Percentiles rank a stretch among this genome's conserved stretches.
Conservation (phyloP, 257 asterid genomes). For the Nicotiana tabacum region DNA sequence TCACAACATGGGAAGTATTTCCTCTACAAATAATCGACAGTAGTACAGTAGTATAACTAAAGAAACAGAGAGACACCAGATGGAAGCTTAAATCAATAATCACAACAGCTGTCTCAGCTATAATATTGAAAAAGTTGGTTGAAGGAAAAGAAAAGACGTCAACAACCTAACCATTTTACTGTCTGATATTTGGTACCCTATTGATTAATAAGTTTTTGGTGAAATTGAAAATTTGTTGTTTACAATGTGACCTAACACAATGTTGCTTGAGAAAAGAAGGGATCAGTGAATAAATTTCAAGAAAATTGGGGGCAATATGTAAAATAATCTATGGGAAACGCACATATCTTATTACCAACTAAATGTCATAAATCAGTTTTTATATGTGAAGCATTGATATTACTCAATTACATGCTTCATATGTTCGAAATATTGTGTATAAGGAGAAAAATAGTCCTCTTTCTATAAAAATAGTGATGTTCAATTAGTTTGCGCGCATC, state of each 20-base stretch:
- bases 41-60: neutral
- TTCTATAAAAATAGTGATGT: no score
- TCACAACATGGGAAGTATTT: neutral
- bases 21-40: no score
- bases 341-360: no score
- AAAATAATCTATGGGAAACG: no score
- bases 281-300: no score
- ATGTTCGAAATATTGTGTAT: neutral
- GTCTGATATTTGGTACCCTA: constrained; percentile 17
- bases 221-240: neutral
- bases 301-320: no score
- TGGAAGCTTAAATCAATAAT: neutral
- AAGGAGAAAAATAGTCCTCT: neutral
- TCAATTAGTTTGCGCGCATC: rapidly evolving
- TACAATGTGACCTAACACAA: no score
- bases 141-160: neutral
- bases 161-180: neutral
- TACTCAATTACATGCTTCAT: no score
- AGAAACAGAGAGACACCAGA: neutral
- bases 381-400: no score
- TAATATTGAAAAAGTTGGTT: constrained; percentile 14
- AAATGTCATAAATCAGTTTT: no score
- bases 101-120: constrained; percentile 15
- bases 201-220: neutral
- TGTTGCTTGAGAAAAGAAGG: no score